Evolutionary conservation across 208 protist species (phyloP).

Genomic region (Trypanosoma platydactyli): DNA sequence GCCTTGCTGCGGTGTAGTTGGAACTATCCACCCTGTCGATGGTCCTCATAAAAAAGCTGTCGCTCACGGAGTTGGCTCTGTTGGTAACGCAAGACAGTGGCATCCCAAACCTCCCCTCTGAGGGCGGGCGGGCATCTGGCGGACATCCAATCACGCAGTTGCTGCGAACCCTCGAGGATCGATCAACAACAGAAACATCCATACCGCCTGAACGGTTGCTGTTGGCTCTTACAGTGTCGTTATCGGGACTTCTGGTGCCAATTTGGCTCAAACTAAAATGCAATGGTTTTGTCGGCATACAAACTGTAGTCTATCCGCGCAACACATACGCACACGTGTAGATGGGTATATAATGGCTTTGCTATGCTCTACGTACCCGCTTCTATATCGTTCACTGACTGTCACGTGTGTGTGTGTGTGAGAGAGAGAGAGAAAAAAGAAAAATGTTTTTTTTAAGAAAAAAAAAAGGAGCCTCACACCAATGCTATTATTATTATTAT

Average conservation of each 20-base stretch:
- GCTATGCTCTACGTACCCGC: too few relatives aligned
- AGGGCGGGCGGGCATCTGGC: neutral
- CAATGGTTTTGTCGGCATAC: neutral
- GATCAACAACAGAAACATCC: neutral
- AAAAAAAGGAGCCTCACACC: too few relatives aligned
- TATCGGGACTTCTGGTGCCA: neutral
- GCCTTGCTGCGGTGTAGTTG: neutral
- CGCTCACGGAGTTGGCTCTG: neutral
- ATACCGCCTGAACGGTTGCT: neutral
- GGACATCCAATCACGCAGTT: neutral
- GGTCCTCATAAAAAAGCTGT: neutral
- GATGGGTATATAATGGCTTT: neutral
- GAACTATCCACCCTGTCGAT: neutral
- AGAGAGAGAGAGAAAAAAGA: conserved; percentile 4
- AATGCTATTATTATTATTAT: too few relatives aligned
- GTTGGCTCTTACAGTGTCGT: neutral
- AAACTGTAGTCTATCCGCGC: neutral
- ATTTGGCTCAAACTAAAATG: neutral
- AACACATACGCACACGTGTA: neutral
- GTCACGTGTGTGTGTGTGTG: conserved; percentile 1
- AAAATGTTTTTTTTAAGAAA: conserved; percentile 4
- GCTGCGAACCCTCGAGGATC: neutral
- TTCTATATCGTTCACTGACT: neutral
- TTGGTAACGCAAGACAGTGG: too few relatives aligned
- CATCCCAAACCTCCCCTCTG: neutral